Evolutionary conservation across 148 eudicot genomes (phyloP), one percentile per base, ranked within the genome.

Genomic region (Agrostemma githago): DNA sequence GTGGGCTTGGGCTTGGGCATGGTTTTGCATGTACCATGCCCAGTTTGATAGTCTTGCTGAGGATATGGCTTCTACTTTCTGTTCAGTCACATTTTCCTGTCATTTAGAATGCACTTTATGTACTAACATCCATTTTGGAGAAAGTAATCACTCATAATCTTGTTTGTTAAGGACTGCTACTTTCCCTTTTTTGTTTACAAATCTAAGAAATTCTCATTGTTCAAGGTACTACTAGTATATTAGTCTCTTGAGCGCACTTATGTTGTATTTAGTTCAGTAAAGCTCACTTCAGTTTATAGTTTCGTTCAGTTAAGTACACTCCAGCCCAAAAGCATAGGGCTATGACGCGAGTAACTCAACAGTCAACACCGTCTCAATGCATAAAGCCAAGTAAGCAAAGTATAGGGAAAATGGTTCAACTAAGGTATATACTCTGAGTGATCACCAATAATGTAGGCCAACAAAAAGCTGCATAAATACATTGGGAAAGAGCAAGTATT

Each of bases 1-100:
- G 6, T 53, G 78, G 51, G 64, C 74, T 60, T 69, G 82, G 14
- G 17, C 42, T 21, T 51, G 72, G 20, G 37, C 61, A 15, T 57
- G 66, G 70, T 26, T 60, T 62, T 74, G 81, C 81, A 68, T 72
- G 77, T 74, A 78, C 77, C 79, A 72, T 68, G 83, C 70, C 81
- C 79, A 77, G 69, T 72, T 78, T 12, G 77, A 66, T 44, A 69
- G 21, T 43, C 76, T 80, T 61, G 74, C 64, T 2, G 82, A 54
- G 37, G 81, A 41, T 16, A 65, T 64, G 14, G 72, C 74, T 37
- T 75, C 74, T 60, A 68, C 17, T 68, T 66, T 78, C 67, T 68
- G 57, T 10, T 78, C 75, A 51, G 40, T 64, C 46, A 42, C 59
- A 44, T 59, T 80, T 59, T 62, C 66, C 66, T 62, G 66, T 62